Evolutionary conservation across 1,284 basidiomycete genomes (phyloP).

Genomic region (Ceratobasidium sp.): DNA sequence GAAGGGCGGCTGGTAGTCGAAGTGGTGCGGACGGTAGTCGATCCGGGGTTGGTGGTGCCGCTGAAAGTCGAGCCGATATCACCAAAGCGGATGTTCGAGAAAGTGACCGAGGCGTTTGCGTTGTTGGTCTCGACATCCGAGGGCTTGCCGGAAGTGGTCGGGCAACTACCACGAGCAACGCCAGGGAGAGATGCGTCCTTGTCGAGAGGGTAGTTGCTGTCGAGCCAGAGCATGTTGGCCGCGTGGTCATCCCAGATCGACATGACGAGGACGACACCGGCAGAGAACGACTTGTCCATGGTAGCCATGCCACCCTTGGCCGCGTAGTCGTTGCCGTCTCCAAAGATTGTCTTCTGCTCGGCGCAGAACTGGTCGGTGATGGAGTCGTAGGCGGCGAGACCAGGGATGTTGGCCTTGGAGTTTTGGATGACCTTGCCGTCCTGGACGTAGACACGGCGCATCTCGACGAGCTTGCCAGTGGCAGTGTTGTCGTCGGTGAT

Average conservation of each 20-base stretch:
- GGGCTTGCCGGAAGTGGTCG: constrained; percentile 59
- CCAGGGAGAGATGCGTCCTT: constrained; percentile 56
- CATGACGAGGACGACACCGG: constrained; percentile 64
- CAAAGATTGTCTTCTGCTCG: constrained; percentile 55
- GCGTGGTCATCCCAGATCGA: constrained; percentile 65
- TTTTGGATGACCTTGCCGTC: constrained; percentile 61
- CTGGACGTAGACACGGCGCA: constrained; percentile 63
- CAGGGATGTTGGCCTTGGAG: constrained; percentile 52
- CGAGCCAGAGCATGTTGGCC: constrained; percentile 66
- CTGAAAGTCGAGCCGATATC: constrained; percentile 59
- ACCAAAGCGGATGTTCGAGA: constrained; percentile 53
- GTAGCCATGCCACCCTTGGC: constrained; percentile 55
- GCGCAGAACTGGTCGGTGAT: constrained; percentile 55
- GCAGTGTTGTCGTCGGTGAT: constrained; percentile 57
- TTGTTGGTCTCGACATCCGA: constrained; percentile 54
- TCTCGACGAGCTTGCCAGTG: constrained; percentile 57
- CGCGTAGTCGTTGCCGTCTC: constrained; percentile 58
- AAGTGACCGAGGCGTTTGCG: constrained; percentile 45
- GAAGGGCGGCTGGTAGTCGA: not conserved
- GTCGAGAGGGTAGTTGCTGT: constrained; percentile 60
- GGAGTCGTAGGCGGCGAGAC: constrained; percentile 52
- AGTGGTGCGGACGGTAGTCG: not conserved
- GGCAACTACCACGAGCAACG: constrained; percentile 61
- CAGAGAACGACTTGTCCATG: constrained; percentile 57
- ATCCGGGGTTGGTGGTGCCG: constrained; percentile 39